These are phyloP conservation scores for Termitomyces sp. DNA, from an alignment of 768 basidiomycete genomes.

Conservation along the genomic window DNA sequence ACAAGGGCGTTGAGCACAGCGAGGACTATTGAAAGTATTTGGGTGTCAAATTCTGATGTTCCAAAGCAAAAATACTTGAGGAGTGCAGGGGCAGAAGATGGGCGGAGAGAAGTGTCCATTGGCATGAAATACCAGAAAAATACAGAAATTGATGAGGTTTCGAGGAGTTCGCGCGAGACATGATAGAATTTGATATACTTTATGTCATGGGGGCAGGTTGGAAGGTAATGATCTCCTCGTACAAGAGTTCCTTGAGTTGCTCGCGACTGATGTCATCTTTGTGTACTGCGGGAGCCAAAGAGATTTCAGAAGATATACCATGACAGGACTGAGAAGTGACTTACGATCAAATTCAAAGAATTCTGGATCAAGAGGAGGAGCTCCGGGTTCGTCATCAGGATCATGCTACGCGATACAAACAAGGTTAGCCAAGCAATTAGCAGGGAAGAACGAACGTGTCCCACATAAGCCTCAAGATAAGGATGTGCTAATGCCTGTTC, in stretches of 20 bases:
- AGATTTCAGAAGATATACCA: not conserved
- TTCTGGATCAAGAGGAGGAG: slow-evolving; percentile 89
- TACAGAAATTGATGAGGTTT: not conserved
- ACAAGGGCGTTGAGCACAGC: not conserved
- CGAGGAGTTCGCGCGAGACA: not conserved
- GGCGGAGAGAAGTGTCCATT: not conserved
- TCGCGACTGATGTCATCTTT: slow-evolving; percentile 96
- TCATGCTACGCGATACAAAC: slow-evolving; percentile 60
- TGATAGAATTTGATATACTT: not conserved
- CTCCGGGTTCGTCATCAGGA: slow-evolving; percentile 94
- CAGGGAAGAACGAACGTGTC: slow-evolving; percentile 20
- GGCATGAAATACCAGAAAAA: not conserved
- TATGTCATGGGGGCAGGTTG: slow-evolving; percentile 56
- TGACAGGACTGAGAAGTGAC: slow-evolving; percentile 22
- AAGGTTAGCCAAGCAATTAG: not conserved
- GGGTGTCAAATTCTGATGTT: not conserved
- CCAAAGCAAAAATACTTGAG: not conserved
- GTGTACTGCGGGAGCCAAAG: slow-evolving; percentile 52
- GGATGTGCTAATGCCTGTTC: slow-evolving; percentile 95
- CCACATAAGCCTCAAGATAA: slow-evolving; percentile 87
- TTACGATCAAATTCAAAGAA: slow-evolving; percentile 97
- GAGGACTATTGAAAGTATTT: not conserved
- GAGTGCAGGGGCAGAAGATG: not conserved
- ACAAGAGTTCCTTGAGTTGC: slow-evolving; percentile 90
- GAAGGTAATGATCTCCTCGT: slow-evolving; percentile 94